These are phyloP conservation scores for Bryum argenteum DNA, from an alignment of 225 moss, liverwort and hornwort species.

Conservation along the genomic window DNA sequence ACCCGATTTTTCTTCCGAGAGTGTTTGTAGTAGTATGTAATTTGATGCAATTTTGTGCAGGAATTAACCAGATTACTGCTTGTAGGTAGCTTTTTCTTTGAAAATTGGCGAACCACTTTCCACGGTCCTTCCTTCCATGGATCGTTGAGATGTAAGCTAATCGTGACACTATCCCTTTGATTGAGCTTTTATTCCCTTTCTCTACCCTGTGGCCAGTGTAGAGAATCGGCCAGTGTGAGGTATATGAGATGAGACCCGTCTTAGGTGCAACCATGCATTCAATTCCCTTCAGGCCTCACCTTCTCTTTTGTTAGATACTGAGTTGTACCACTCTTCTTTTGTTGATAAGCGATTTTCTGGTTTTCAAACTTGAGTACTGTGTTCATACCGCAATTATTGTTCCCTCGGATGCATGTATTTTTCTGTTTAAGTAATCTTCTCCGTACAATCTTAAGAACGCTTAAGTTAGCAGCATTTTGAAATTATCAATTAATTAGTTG, in stretches of 20 bases:
- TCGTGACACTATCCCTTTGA: conserved; percentile 14
- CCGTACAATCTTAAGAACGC: too few species aligned
- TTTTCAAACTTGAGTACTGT: not conserved
- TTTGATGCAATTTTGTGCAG: conserved; percentile 45
- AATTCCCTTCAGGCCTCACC: conserved; percentile 15
- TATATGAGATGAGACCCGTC: conserved; percentile 13
- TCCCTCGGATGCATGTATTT: too few species aligned
- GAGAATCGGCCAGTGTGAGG: conserved; percentile 24
- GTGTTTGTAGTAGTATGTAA: conserved; percentile 40
- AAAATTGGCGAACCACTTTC: conserved; percentile 20
- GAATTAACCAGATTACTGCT: conserved; percentile 19
- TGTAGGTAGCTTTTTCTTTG: conserved; percentile 24
- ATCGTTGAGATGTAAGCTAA: conserved; percentile 36
- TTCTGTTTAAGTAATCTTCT: too few species aligned
- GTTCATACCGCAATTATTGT: too few species aligned
- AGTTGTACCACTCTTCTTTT: conserved; percentile 36
- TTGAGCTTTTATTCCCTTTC: not conserved
- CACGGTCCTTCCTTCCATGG: conserved; percentile 11
- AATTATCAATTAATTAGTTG: too few species aligned
- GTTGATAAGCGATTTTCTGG: conserved; percentile 20
- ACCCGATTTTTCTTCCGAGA: conserved; percentile 22
- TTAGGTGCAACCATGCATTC: conserved; percentile 26
- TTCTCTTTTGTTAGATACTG: conserved; percentile 33
- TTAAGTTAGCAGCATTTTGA: too few species aligned
- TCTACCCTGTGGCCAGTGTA: not conserved